Base-by-base conservation (phyloP, 495 filamentous ascomycete genomes). In the Aspergillus bridgeri region DNA sequence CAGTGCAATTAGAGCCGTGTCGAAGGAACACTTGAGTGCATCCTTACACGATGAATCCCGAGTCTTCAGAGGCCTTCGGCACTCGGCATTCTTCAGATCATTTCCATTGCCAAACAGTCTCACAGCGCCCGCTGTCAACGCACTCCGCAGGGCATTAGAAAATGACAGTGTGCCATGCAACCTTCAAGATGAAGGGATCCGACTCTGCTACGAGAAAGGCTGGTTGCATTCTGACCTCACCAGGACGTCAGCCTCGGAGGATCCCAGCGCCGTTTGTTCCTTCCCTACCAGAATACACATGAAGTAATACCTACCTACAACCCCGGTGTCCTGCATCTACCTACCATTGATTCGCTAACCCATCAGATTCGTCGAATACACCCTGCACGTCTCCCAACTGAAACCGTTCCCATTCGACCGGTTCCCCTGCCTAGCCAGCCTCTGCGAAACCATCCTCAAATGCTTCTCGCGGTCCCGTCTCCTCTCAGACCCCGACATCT, bases 281-380 rank as follows among this genome's bases (percentile, higher is more conserved):
- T 46, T 61, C 51, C 59, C 59, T 5, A 23, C 59, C 20, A 46
- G 50, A 19, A 42, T 57, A 21, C 59, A 61, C 33, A 29, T 43
- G 22, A 61, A 61, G 50, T 48, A 53, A 38, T 38, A 15, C 9
- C n/a, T n/a, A n/a, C n/a, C n/a, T n/a, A n/a, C n/a, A n/a, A n/a
- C n/a, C n/a, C n/a, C n/a, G n/a, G n/a, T n/a, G n/a, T n/a, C n/a
- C n/a, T n/a, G n/a, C n/a, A n/a, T n/a, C n/a, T n/a, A n/a, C n/a
- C n/a, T n/a, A n/a, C n/a, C n/a, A n/a, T 43, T 48, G 42, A 43
- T 29, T 48, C 24, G 42, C 15, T 18, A 6, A 2, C 4, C 25
- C 20, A 42, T 21, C 46, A 38, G 20, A 23, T 29, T 19, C 33
- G 25, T 53, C 1, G 33, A 38, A 11, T 38, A 38, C 33, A 38